Evolutionary conservation across 345 rosid species (phyloP), one percentile per base, ranked within the genome.

Genomic region (Citrus maxima): DNA sequence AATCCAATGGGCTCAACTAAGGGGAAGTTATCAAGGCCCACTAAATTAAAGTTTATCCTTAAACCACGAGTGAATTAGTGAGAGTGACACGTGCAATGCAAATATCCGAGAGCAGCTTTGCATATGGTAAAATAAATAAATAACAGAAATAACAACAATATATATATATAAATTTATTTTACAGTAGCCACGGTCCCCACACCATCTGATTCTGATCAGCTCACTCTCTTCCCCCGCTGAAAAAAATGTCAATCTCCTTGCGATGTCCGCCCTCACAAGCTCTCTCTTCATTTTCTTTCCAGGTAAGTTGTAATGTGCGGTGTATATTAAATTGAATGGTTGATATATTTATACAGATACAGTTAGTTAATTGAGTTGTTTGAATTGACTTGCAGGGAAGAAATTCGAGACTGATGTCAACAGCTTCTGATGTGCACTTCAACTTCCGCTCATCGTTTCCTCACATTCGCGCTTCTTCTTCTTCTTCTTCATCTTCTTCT

Each of bases 401-500:
- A 82, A 75, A 63, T 64, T 81, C 79, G 83, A 87, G 76, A 67
- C 70, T 84, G 24, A 22, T 75, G 28, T 79, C 86, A 62, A 78
- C 85, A 19, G 40, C 85, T 83, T 85, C 88, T 21, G 73, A 81
- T 78, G 78, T 88, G 8, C 76, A 67, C 74, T 85, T 91, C 84
- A 79, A 59, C 79, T 77, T 77, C 80, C 90, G 81, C 27, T 60
- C 87, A 25, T 79, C 90, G 10, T 80, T 89, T 76, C 85, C 92
- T 40, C 84, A 73, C 49, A 84, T 93, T 85, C 85, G 80, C 28
- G 95, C 97, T 78, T 89, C 93, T 30, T 91, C 91, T 71, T 87
- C 94, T 25, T 89, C 91, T 71, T 87, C 94, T 25, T 90, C 97
- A 65, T 89, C 91, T 71, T 87, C 94, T 25, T 89, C 91, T 71